A percentile compares a stretch with the other conserved stretches of the same genome.
Conservation (phyloP, 805 yeast genomes). For the Scheffersomyces stipitis region DNA sequence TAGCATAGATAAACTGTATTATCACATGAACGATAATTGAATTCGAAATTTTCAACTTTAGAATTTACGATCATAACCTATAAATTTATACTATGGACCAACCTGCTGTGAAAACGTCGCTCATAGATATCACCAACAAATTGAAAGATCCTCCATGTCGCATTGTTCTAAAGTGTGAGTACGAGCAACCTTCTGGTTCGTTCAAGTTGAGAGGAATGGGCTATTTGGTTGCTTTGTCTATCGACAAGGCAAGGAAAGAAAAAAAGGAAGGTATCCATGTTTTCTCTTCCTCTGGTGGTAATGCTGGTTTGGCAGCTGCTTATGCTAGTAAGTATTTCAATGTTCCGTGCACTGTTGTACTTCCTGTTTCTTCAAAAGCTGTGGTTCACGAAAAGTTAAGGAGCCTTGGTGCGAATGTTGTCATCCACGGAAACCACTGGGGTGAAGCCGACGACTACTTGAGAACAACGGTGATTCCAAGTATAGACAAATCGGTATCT, state of each 20-base stretch:
- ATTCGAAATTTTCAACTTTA: too few relatives aligned
- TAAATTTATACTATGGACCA: too few relatives aligned
- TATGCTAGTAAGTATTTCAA: conserved; percentile 19
- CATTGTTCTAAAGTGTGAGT: conserved; percentile 10
- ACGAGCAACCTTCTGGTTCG: conserved; percentile 12
- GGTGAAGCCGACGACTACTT: conserved; percentile 32
- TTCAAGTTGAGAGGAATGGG: conserved; percentile 15
- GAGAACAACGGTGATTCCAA: conserved; percentile 12
- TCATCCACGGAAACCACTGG: conserved; percentile 28
- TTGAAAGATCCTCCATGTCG: conserved; percentile 3
- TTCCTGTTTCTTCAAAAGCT: conserved; percentile 20
- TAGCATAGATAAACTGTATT: too few relatives aligned
- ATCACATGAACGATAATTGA: too few relatives aligned
- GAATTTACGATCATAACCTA: too few relatives aligned
- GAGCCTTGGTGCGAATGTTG: conserved; percentile 21
- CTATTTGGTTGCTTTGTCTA: conserved; percentile 3
- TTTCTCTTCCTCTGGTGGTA: conserved; percentile 34
- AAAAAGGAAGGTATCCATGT: conserved; percentile 18
- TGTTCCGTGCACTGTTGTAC: conserved; percentile 29
- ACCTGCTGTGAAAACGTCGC: conserved; percentile 5
- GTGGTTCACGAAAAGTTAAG: conserved; percentile 18
- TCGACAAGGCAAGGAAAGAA: neutral
- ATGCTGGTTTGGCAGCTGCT: conserved; percentile 38
- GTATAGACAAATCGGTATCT: conserved; percentile 8
- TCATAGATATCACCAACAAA: conserved; percentile 1